These are phyloP conservation scores for Podaxis rugospora DNA, from an alignment of 768 basidiomycete genomes.

Conservation along the genomic window DNA sequence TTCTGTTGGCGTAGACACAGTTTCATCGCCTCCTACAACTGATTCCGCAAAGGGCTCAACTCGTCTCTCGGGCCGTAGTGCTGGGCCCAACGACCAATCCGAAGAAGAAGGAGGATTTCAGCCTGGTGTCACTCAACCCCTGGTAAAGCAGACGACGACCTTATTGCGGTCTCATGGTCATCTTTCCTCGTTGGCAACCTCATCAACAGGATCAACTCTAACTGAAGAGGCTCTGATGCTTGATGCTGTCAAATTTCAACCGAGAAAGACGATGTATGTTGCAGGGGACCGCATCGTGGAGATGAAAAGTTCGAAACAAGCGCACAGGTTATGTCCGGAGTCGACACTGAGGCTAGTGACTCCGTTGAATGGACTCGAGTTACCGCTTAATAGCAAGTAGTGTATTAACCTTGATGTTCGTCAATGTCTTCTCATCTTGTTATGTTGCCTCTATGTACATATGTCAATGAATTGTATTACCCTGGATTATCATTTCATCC, in stretches of 20 bases:
- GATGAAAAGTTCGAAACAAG: background rate
- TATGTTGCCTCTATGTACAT: background rate
- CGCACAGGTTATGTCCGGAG: constrained; percentile 5
- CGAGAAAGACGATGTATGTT: background rate
- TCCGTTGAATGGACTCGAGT: background rate
- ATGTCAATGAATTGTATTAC: background rate
- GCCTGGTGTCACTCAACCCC: background rate
- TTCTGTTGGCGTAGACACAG: background rate
- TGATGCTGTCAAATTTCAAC: background rate
- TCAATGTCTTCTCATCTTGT: background rate
- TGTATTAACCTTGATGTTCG: background rate
- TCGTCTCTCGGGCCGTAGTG: background rate
- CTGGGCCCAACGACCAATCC: background rate
- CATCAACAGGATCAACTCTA: background rate
- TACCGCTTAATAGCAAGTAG: background rate
- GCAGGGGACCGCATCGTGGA: background rate
- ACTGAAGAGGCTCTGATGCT: background rate
- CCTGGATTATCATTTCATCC: background rate
- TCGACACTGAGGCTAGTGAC: constrained; percentile 14
- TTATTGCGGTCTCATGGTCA: background rate
- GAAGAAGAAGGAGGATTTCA: background rate
- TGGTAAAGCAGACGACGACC: background rate
- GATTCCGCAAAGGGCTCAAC: background rate
- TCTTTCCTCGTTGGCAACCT: background rate
- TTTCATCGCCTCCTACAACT: background rate